These are phyloP conservation scores for Geosmithia flava DNA, from an alignment of 2,329 filamentous ascomycete genomes.

Conservation along the genomic window DNA sequence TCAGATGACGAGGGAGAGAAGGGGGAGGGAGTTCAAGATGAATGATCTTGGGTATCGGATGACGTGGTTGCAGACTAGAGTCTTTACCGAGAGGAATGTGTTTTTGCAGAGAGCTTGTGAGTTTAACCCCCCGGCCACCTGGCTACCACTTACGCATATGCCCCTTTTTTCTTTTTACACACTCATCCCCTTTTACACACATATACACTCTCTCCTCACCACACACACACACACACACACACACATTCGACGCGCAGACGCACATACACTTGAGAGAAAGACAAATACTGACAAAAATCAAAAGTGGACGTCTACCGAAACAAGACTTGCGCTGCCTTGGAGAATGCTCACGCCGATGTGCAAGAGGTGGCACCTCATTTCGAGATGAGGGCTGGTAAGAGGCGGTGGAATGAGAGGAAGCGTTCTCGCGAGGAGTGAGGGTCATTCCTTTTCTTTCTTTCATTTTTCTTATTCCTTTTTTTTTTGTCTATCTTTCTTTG, in stretches of 20 bases:
- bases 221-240: too few species aligned
- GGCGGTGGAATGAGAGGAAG: slow-evolving; percentile 53
- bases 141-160: too few species aligned
- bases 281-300: slow-evolving; percentile 2
- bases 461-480: slow-evolving; percentile 3
- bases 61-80: slow-evolving; percentile 91
- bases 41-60: slow-evolving; percentile 92
- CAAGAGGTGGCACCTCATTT: slow-evolving; percentile 68
- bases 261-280: too few species aligned
- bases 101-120: slow-evolving; percentile 86
- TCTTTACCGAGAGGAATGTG: slow-evolving; percentile 74
- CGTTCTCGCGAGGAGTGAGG: slow-evolving; percentile 4
- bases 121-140: slow-evolving; percentile 31
- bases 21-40: slow-evolving; percentile 74
- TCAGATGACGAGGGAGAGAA: slow-evolving; percentile 53
- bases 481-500: neutral
- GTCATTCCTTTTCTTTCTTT: slow-evolving; percentile 5
- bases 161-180: too few species aligned
- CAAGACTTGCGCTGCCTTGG: slow-evolving; percentile 75
- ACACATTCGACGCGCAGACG: too few species aligned
- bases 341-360: slow-evolving; percentile 65
- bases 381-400: slow-evolving; percentile 79
- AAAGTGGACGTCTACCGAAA: slow-evolving; percentile 88
- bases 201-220: too few species aligned
- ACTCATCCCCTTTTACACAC: neutral